Evolutionary conservation across 495 filamentous ascomycete species (phyloP).

Genomic region (Trichocladium uniseriatum): DNA sequence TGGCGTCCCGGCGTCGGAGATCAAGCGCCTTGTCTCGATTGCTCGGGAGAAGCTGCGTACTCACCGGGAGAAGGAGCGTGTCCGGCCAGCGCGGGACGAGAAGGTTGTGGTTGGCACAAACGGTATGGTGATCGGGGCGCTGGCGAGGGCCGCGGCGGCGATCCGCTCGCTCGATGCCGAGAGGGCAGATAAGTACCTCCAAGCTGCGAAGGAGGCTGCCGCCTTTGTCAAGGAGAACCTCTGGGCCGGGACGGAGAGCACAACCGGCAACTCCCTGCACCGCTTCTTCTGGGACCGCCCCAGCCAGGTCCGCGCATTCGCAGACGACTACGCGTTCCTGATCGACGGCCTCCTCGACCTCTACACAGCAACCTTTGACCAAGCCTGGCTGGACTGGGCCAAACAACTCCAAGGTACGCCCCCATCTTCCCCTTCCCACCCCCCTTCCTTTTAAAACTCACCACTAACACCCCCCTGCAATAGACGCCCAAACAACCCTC

Average conservation of each 20-base stretch:
- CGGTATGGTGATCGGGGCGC: conserved; percentile 76
- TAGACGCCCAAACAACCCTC: conserved; percentile 55
- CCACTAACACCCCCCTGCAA: not conserved
- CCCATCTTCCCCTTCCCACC: conserved; percentile 36
- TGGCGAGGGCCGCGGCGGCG: conserved; percentile 63
- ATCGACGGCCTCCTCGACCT: conserved; percentile 77
- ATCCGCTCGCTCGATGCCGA: conserved; percentile 51
- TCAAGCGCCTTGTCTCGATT: conserved; percentile 57
- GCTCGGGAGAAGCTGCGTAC: conserved; percentile 62
- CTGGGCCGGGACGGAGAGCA: conserved; percentile 48
- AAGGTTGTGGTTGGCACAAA: conserved; percentile 88
- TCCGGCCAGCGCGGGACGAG: conserved; percentile 76
- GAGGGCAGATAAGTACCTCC: conserved; percentile 46
- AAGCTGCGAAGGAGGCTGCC: conserved; percentile 59
- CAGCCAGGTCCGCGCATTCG: conserved; percentile 68
- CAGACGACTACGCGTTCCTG: conserved; percentile 91
- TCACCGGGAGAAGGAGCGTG: conserved; percentile 65
- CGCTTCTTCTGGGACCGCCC: conserved; percentile 66
- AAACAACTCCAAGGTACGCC: conserved; percentile 66
- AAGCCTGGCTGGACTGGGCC: conserved; percentile 70
- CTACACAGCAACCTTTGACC: conserved; percentile 80
- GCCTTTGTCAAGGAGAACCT: conserved; percentile 71
- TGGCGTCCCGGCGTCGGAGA: conserved; percentile 63
- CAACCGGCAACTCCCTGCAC: conserved; percentile 45
- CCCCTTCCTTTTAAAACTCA: conserved; percentile 29